phyloP scores from a whole-genome alignment of 768 basidiomycete species.

The Ramaria rubella region DNA sequence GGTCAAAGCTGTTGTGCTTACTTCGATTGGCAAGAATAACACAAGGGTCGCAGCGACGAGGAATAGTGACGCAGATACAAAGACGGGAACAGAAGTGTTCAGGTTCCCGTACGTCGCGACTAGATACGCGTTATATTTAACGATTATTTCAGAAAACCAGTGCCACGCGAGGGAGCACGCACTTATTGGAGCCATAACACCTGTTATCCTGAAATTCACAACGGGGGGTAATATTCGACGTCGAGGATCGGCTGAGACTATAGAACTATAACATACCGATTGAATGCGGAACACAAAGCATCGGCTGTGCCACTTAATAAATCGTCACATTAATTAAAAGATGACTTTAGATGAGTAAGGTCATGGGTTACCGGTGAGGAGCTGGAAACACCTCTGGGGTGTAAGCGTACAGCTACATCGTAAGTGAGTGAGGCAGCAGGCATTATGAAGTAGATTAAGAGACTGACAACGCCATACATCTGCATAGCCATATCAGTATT shows the following conservation, averaged over 20 bases:
- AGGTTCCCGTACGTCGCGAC: constrained; percentile 17
- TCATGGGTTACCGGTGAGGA: constrained; percentile 37
- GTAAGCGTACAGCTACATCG: constrained; percentile 39
- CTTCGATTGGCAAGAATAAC: constrained; percentile 44
- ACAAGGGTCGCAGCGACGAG: constrained; percentile 35
- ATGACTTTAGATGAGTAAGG: not conserved
- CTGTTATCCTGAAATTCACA: constrained; percentile 26
- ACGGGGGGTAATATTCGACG: not conserved
- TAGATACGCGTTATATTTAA: constrained; percentile 16
- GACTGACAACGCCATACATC: constrained; percentile 39
- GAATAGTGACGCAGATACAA: constrained; percentile 42
- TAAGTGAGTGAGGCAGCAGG: not conserved
- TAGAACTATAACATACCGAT: constrained; percentile 22
- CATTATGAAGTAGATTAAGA: not conserved
- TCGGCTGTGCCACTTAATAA: constrained; percentile 39
- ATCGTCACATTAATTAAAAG: not conserved
- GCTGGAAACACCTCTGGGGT: constrained; percentile 57
- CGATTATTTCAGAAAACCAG: not conserved
- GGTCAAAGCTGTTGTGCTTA: constrained; percentile 15
- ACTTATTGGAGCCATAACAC: constrained; percentile 38
- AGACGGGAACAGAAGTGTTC: constrained; percentile 28
- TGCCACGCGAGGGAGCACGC: not conserved
- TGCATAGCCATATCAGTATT: constrained; percentile 4
- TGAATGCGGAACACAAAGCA: constrained; percentile 42
- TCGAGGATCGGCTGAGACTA: not conserved